Percentiles rank a stretch among this genome's conserved stretches.
phyloP scores from a whole-genome alignment of 2,329 filamentous ascomycete species.

The Neopestalotiopsis clavispora region DNA sequence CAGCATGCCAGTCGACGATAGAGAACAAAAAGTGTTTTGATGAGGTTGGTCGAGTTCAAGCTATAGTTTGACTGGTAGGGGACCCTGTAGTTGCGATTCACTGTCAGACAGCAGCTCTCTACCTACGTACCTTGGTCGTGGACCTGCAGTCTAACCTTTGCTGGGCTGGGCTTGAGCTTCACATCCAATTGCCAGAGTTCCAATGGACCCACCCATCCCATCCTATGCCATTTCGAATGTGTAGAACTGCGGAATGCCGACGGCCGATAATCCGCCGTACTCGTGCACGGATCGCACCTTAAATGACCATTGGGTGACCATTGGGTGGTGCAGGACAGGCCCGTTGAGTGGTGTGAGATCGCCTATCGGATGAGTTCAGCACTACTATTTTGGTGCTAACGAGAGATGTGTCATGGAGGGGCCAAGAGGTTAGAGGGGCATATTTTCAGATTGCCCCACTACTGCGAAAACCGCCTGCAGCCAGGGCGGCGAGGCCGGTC shows the following conservation, averaged over 20 bases:
- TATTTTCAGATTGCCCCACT: conserved; percentile 13
- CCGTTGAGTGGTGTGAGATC: not conserved
- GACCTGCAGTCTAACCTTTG: not conserved
- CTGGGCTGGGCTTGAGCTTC: not conserved
- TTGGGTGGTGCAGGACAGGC: not conserved
- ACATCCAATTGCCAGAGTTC: not conserved
- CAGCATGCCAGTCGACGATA: too few species aligned
- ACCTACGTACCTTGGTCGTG: too few species aligned
- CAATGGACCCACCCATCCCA: not conserved
- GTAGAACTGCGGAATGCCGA: not conserved
- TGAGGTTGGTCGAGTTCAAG: too few species aligned
- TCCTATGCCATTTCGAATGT: too few species aligned
- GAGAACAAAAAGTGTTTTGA: too few species aligned
- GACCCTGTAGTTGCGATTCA: too few species aligned
- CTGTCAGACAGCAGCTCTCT: too few species aligned
- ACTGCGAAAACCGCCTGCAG: conserved; percentile 8
- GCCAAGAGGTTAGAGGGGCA: not conserved
- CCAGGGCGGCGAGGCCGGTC: conserved; percentile 6
- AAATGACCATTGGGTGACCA: conserved; percentile 22
- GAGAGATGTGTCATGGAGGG: conserved; percentile 16
- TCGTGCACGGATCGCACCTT: conserved; percentile 41
- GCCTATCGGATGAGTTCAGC: not conserved
- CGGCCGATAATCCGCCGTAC: not conserved
- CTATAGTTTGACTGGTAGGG: too few species aligned
- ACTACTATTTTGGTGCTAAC: not conserved